Evolutionary conservation across 306 rosid genomes (phyloP).

Genomic region (Albizia julibrissin): DNA sequence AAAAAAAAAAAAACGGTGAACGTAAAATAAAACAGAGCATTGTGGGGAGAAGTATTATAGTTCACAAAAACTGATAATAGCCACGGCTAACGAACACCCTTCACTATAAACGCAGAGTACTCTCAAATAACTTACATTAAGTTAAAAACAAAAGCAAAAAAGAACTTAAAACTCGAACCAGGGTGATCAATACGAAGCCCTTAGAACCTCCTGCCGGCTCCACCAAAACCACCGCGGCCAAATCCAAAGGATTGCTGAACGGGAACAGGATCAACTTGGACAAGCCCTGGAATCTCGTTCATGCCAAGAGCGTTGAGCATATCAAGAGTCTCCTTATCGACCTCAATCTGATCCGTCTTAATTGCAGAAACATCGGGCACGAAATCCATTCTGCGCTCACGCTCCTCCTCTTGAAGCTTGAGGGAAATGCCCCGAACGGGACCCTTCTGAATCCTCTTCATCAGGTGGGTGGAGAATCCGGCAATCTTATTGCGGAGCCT

Average conservation of each 20-base stretch:
- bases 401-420: constrained; percentile 74
- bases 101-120: neutral
- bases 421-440: constrained; percentile 68
- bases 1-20: neutral
- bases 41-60: neutral
- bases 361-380: constrained; percentile 65
- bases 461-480: constrained; percentile 64
- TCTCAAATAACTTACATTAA: neutral
- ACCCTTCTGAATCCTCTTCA: constrained; percentile 74
- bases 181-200: neutral
- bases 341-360: constrained; percentile 45
- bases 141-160: neutral
- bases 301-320: constrained; percentile 64
- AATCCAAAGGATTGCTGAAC: constrained; percentile 33
- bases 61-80: neutral
- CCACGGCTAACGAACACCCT: neutral
- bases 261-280: constrained; percentile 44
- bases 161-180: neutral
- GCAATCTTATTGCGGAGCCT: constrained; percentile 71
- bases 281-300: constrained; percentile 51
- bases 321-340: constrained; percentile 62
- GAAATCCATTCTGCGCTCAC: constrained; percentile 69
- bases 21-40: neutral
- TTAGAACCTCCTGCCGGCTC: constrained; percentile 50
- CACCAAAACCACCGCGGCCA: constrained; percentile 46